phyloP scores from a whole-genome alignment of 2,329 filamentous ascomycete species.

The Claviceps sp. region DNA sequence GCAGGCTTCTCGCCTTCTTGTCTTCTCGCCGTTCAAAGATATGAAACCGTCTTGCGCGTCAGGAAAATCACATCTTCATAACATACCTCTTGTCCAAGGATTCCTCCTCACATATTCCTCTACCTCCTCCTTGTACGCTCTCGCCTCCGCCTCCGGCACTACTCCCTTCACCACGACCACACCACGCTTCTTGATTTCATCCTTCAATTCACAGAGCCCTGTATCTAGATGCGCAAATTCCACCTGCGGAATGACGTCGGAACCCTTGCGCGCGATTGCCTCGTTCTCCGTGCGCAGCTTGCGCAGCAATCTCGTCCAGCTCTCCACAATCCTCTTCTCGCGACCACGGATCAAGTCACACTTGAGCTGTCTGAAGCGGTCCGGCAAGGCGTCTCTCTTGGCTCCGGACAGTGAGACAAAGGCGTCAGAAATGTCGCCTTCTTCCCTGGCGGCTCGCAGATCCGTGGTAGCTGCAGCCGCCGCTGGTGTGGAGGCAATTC shows the following conservation, averaged over 20 bases:
- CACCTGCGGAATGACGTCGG: conserved; percentile 38
- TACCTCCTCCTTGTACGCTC: conserved; percentile 50
- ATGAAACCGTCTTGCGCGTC: too few species aligned
- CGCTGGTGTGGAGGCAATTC: conserved; percentile 1
- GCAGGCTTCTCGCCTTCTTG: too few species aligned
- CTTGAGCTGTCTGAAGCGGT: conserved; percentile 44
- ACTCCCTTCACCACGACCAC: conserved; percentile 53
- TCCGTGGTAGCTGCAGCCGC: not conserved
- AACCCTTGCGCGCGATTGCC: conserved; percentile 28
- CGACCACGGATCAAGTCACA: conserved; percentile 34
- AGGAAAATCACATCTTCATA: not conserved
- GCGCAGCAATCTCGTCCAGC: conserved; percentile 35
- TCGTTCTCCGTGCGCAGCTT: conserved; percentile 34
- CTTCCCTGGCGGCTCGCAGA: conserved; percentile 27
- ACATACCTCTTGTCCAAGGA: conserved; percentile 38
- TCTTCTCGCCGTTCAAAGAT: too few species aligned
- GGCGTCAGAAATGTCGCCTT: conserved; percentile 49
- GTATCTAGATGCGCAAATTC: conserved; percentile 31
- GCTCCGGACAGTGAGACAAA: conserved; percentile 45
- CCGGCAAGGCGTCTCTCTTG: conserved; percentile 32
- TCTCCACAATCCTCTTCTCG: conserved; percentile 31
- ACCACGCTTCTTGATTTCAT: conserved; percentile 47
- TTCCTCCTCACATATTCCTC: conserved; percentile 54
- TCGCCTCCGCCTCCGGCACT: conserved; percentile 47
- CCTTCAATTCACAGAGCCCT: conserved; percentile 21